These are phyloP conservation scores for Nemania abortiva DNA, from an alignment of 2,329 filamentous ascomycete genomes.

Conservation along the genomic window DNA sequence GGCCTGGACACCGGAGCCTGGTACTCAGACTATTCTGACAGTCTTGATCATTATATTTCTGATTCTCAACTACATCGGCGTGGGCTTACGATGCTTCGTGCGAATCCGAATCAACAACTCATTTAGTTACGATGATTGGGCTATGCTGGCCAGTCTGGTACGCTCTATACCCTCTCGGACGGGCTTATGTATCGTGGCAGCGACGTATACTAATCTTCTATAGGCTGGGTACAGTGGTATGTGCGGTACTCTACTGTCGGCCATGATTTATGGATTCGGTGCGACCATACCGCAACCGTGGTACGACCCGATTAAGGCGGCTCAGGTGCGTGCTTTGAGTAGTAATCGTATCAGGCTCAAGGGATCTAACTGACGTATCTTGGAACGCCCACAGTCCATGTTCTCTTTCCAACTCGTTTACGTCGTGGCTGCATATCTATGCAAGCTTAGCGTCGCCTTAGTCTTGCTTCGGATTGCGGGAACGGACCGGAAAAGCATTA, in stretches of 20 bases:
- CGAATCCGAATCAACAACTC: conserved; percentile 31
- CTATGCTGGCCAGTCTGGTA: conserved; percentile 33
- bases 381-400: conserved; percentile 12
- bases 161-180: not conserved
- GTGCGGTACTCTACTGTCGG: conserved; percentile 26
- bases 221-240: conserved; percentile 31
- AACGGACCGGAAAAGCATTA: conserved; percentile 21
- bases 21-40: conserved; percentile 25
- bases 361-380: conserved; percentile 9
- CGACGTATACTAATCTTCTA: conserved; percentile 20
- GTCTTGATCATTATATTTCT: conserved; percentile 29
- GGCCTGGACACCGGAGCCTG: conserved; percentile 26
- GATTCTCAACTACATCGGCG: conserved; percentile 29
- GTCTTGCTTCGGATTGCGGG: conserved; percentile 29
- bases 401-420: conserved; percentile 34
- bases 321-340: conserved; percentile 19
- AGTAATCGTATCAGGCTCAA: not conserved
- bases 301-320: conserved; percentile 33
- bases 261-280: conserved; percentile 31
- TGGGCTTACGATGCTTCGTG: conserved; percentile 30
- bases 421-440: conserved; percentile 27
- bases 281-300: conserved; percentile 21
- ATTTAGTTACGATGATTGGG: conserved; percentile 35
- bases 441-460: conserved; percentile 32
- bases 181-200: not conserved